Base-by-base conservation (phyloP, 2,329 filamentous ascomycete species). In the Ceratocystis huliohia region DNA sequence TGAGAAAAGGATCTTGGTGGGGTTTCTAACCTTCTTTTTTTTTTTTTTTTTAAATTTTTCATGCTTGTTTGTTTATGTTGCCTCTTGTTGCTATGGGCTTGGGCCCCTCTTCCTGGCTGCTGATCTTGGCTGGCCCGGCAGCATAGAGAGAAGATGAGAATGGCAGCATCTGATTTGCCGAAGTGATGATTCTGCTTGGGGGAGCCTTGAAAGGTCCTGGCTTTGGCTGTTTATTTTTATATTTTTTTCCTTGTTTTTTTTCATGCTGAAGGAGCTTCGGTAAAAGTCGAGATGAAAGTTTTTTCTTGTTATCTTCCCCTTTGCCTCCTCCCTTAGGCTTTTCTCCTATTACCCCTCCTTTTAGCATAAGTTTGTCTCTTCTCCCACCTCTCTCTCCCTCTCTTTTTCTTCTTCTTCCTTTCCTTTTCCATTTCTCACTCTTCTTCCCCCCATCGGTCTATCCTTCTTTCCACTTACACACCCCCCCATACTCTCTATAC, bases 371-470 rank as follows among this genome's bases (percentile, higher is more conserved):
- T 44, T 37, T 56, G 25, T 56, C 57, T 44, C 53, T 56, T 57
- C 22, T 65, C 20, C 68, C 28, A 61, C 57, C 65, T 67, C 64
- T 67, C 64, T 25, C 64, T 62, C 67, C 62, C 65, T 64, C 66
- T 65, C 4, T 41, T 68, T n/a, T 61, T 62, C 65, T 67, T 65
- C 41, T 65, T 61, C 67, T 63, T 66, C 15, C 8, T 44, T 22
- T 25, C 28, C 15, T 57, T 65, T 65, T 65, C 63, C 33, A 30
- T 64, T 48, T 46, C 17, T 30, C 22, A 30, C 22, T 41, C n/a
- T 63, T 61, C 44, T 48, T 56, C 48, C 22, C 64, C 17, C 41
- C 48, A 48, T 57, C 37, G 30, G 30, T 22, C 17, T 66, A 63
- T 30, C 57, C 67, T 68, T 61, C 57, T 50, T 50, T 50, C 48